Percentiles rank a stretch among this genome's conserved stretches.
These are phyloP conservation scores for Suillus subalutaceus DNA, from an alignment of 768 basidiomycete genomes.

Conservation along the genomic window DNA sequence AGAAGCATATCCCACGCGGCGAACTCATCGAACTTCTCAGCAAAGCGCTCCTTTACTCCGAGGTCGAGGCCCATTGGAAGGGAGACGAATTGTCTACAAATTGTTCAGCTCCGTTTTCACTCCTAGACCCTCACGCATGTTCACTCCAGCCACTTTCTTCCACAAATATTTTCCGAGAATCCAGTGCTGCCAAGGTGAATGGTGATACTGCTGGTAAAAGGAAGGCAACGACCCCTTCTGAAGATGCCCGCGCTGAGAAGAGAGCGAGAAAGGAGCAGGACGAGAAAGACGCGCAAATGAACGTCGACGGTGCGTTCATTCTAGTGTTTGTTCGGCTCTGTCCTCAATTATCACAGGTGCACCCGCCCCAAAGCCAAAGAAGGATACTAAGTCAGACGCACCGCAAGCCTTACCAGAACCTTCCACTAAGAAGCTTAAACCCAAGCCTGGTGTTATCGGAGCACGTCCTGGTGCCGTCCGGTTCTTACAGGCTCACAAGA, in stretches of 20 bases:
- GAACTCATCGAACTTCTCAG: slow-evolving; percentile 80
- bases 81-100: slow-evolving; percentile 58
- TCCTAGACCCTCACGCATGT: slow-evolving; percentile 78
- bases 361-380: slow-evolving; percentile 13
- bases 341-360: slow-evolving; percentile 19
- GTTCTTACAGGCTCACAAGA: slow-evolving; percentile 58
- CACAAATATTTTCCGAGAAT: slow-evolving; percentile 23
- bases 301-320: slow-evolving; percentile 41
- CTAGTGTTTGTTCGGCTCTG: slow-evolving; percentile 26
- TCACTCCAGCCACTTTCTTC: slow-evolving; percentile 45
- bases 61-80: slow-evolving; percentile 85
- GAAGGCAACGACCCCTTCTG: slow-evolving; percentile 51
- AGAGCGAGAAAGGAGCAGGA: slow-evolving; percentile 56
- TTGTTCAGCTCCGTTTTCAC: slow-evolving; percentile 72
- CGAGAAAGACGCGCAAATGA: slow-evolving; percentile 37
- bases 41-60: slow-evolving; percentile 79
- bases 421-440: slow-evolving; percentile 38
- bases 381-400: slow-evolving; percentile 25
- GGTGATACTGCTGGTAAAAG: slow-evolving; percentile 45
- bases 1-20: slow-evolving; percentile 78
- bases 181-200: slow-evolving; percentile 9
- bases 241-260: slow-evolving; percentile 62
- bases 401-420: slow-evolving; percentile 24
- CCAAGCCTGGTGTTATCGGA: slow-evolving; percentile 30
- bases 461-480: slow-evolving; percentile 46